These are phyloP conservation scores for Tripterygium wilfordii DNA, from an alignment of 177 flowering plant species.

Conservation along the genomic window DNA sequence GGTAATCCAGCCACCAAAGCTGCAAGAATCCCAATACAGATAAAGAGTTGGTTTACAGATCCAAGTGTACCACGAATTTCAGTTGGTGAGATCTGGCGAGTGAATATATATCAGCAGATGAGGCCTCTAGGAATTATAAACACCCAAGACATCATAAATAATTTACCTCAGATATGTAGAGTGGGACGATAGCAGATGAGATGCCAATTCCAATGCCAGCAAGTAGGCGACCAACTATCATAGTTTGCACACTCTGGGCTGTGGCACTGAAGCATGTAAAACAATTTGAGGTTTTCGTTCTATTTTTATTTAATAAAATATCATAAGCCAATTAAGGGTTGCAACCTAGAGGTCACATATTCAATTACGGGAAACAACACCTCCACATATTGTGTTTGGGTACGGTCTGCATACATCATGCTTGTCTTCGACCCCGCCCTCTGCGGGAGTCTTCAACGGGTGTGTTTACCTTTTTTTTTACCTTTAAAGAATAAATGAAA, in stretches of 20 bases:
- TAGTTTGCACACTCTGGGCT: slow-evolving; percentile 75
- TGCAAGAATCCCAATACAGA: slow-evolving; percentile 92
- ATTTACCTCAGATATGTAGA: slow-evolving; percentile 94
- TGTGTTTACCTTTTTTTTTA: too few relatives aligned
- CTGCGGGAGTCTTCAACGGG: too few relatives aligned
- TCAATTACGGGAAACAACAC: background rate
- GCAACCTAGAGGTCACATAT: too few relatives aligned
- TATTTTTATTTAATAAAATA: too few relatives aligned
- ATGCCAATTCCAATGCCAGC: slow-evolving; percentile 97
- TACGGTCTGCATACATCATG: too few relatives aligned
- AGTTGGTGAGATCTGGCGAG: slow-evolving; percentile 96
- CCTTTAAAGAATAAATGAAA: too few relatives aligned
- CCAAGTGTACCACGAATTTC: slow-evolving; percentile 99
- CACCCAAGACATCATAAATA: background rate
- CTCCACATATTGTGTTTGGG: too few relatives aligned
- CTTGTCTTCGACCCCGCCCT: too few relatives aligned
- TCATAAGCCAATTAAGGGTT: slow-evolving; percentile 37
- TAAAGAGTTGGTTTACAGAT: slow-evolving; percentile 89
- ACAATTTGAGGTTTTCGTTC: too few relatives aligned
- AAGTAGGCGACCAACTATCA: slow-evolving; percentile 91
- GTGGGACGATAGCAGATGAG: slow-evolving; percentile 93
- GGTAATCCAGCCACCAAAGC: slow-evolving; percentile 98
- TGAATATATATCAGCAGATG: slow-evolving; percentile 2
- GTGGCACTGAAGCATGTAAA: slow-evolving; percentile 65
- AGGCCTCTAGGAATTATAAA: background rate